phyloP scores from a whole-genome alignment of 139 green algal genomes.

The Volvox africanus region DNA sequence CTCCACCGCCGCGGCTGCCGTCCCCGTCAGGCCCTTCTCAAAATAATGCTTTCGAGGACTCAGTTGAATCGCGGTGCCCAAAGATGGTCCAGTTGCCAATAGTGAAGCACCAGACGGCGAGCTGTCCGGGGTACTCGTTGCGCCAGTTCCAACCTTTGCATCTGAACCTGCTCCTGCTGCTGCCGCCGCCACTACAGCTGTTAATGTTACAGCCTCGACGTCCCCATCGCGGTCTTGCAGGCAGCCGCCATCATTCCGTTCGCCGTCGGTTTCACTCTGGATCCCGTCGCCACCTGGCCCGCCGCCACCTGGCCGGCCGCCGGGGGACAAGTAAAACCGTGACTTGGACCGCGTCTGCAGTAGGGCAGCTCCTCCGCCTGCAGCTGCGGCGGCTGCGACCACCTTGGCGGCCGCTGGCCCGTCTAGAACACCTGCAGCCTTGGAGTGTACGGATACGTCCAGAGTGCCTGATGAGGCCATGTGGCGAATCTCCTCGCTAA shows the following conservation, averaged over 20 bases:
- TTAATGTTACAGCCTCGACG: too few species aligned
- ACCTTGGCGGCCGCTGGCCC: neutral
- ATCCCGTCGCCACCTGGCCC: too few species aligned
- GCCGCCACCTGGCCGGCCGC: too few species aligned
- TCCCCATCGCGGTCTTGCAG: neutral
- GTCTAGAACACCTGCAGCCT: neutral
- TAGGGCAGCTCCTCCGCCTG: neutral
- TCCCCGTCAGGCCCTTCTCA: too few species aligned
- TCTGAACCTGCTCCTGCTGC: neutral
- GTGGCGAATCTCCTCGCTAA: slow-evolving; percentile 36
- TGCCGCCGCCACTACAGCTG: neutral
- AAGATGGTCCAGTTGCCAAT: too few species aligned
- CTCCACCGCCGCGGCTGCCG: neutral
- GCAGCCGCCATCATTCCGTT: neutral
- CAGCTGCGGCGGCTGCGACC: neutral
- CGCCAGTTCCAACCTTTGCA: neutral
- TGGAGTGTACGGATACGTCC: neutral
- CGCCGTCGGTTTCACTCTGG: neutral
- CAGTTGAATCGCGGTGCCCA: too few species aligned
- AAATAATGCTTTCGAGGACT: too few species aligned
- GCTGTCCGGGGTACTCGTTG: too few species aligned
- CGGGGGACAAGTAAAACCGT: neutral
- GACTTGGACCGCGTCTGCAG: neutral
- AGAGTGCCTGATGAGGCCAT: neutral
- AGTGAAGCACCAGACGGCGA: too few species aligned